phyloP scores from a whole-genome alignment of 2,329 filamentous ascomycete genomes.

The Hypoxylon rubiginosum region DNA sequence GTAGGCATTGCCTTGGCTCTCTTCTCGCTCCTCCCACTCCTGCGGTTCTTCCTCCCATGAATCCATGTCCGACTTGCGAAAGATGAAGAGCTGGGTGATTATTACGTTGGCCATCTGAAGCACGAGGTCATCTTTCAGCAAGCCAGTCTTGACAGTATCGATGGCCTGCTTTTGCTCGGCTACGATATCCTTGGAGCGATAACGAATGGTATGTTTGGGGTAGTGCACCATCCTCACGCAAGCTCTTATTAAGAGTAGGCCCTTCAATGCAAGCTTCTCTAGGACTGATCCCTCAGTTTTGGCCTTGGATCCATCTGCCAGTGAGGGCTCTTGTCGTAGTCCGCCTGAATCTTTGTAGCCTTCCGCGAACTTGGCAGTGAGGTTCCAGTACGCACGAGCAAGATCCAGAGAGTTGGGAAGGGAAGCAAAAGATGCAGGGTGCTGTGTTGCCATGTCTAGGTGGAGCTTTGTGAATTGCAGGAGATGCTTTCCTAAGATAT shows the following conservation, averaged over 20 bases:
- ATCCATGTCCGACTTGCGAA: conserved; percentile 85
- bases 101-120: conserved; percentile 85
- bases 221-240: conserved; percentile 89
- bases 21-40: conserved; percentile 93
- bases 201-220: conserved; percentile 85
- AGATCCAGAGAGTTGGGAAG: conserved; percentile 84
- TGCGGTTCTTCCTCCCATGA: conserved; percentile 96
- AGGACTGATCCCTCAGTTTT: conserved; percentile 73
- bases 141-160: conserved; percentile 75
- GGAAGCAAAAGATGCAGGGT: conserved; percentile 85
- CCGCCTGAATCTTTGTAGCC: conserved; percentile 75
- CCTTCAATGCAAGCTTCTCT: conserved; percentile 86
- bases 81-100: conserved; percentile 89
- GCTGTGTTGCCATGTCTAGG: conserved; percentile 82
- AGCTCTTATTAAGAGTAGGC: conserved; percentile 82
- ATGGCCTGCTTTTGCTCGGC: conserved; percentile 80
- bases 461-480: conserved; percentile 94
- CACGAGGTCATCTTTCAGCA: conserved; percentile 83
- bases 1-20: conserved; percentile 85
- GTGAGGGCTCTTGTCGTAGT: conserved; percentile 61
- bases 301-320: conserved; percentile 58
- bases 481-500: conserved; percentile 84
- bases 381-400: conserved; percentile 85
- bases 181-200: conserved; percentile 79
- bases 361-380: conserved; percentile 82